Percentiles rank a stretch among this genome's conserved stretches.
Conservation (phyloP, 495 filamentous ascomycete species). For the Thermothielavioides terrestris region DNA sequence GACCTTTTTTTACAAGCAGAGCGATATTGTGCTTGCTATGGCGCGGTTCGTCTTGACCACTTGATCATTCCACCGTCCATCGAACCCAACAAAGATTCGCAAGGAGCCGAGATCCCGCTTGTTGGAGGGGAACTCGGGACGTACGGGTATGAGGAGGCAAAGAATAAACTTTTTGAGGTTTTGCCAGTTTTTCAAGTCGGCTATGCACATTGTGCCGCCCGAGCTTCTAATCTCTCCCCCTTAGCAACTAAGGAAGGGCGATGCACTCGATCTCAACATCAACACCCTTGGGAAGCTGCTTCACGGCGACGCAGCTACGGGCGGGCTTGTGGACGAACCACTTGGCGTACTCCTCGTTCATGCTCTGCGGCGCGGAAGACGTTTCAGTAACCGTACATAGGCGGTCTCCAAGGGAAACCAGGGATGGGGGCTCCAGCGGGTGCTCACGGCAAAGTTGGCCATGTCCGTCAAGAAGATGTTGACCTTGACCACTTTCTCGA, state of each 20-base stretch:
- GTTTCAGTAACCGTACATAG: conserved; percentile 1
- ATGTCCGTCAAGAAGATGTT: conserved; percentile 80
- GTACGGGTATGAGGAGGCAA: no score
- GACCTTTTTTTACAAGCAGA: no score
- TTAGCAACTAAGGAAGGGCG: conserved; percentile 66
- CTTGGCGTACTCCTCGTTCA: conserved; percentile 85
- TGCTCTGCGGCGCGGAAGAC: conserved; percentile 46
- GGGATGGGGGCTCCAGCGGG: background rate
- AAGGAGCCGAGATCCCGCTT: background rate
- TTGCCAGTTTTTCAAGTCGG: background rate
- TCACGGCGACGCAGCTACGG: conserved; percentile 84
- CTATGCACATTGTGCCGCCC: background rate
- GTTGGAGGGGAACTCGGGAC: no score
- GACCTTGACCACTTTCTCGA: conserved; percentile 72
- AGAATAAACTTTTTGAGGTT: background rate
- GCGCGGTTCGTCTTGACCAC: background rate
- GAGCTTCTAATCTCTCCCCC: no score
- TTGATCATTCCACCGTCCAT: background rate
- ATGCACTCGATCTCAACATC: conserved; percentile 90
- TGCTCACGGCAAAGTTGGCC: conserved; percentile 58
- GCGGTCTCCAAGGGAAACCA: background rate
- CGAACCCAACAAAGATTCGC: background rate
- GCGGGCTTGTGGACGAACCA: conserved; percentile 85
- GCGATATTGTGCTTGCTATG: no score
- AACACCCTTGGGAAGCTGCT: conserved; percentile 82